These are phyloP conservation scores for Scedosporium aurantiacum DNA, from an alignment of 2,329 filamentous ascomycete species.

Conservation along the genomic window DNA sequence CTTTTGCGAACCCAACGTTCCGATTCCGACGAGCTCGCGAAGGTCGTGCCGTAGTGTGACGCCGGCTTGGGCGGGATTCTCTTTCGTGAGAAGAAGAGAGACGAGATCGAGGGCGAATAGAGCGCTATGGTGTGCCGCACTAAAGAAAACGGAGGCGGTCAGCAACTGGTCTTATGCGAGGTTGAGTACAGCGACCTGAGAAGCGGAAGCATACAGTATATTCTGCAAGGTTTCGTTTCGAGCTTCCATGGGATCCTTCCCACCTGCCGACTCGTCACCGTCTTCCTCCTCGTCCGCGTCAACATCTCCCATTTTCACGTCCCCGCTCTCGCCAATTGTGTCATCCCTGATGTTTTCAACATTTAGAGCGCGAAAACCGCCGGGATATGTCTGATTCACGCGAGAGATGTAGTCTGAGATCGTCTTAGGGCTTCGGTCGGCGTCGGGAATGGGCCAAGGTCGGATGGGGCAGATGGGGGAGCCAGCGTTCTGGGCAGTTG, in stretches of 20 bases:
- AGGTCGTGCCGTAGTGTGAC: constrained; percentile 59
- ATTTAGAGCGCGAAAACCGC: constrained; percentile 70
- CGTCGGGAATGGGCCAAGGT: constrained; percentile 29
- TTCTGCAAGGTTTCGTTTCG: constrained; percentile 46
- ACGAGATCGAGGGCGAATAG: constrained; percentile 70
- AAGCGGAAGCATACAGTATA: constrained; percentile 35
- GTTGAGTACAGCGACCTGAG: not conserved
- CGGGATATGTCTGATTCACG: constrained; percentile 61
- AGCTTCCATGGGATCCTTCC: constrained; percentile 34
- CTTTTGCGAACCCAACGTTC: constrained; percentile 60
- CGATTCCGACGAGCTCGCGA: constrained; percentile 60
- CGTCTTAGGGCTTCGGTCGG: constrained; percentile 44
- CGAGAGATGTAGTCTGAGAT: constrained; percentile 69
- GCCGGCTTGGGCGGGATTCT: constrained; percentile 59
- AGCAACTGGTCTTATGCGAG: not conserved
- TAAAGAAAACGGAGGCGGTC: constrained; percentile 13
- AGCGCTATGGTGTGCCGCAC: constrained; percentile 45
- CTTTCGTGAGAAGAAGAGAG: constrained; percentile 73
- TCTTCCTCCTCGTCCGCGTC: constrained; percentile 34
- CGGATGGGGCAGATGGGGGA: constrained; percentile 9
- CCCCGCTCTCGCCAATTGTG: constrained; percentile 32
- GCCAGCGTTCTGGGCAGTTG: not conserved
- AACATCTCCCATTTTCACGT: constrained; percentile 34
- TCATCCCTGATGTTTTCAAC: constrained; percentile 59
- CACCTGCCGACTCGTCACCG: constrained; percentile 28